Base-by-base conservation (phyloP, 2,329 filamentous ascomycete species). In the Dothistroma septosporum region DNA sequence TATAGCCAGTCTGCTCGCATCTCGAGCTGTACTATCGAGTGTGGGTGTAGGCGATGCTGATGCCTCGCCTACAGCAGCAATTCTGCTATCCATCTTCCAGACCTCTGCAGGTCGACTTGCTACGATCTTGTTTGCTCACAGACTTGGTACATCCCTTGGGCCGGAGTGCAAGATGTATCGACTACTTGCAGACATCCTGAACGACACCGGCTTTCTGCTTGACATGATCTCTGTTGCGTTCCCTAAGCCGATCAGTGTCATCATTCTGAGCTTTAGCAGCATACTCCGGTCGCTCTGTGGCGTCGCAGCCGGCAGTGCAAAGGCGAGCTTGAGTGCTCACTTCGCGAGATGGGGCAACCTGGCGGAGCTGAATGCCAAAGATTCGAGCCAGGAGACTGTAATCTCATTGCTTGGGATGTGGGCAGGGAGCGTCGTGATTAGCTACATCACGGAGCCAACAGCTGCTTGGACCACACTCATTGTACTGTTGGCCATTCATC, bases 361-460 rank as follows among this genome's bases (percentile, higher is more conserved):
- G 49, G 93, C 91, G 1, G 93, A 97, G 75, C 81, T 99, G 59
- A 97, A 97, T 76, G 92, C 93, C 59, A 87, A 96, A 83, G 93
- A 97, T 73, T 92, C 92, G 12, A 95, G 90, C 66, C 94, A 97
- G 77, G 94, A 97, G 76, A 97, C 93, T 0, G 86, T 96, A 21
- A 90, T 99, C 59, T 93, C 91, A 1, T 80, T 97, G 28, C 64
- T 96, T 35, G 94, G 94, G 1, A 92, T 97, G 84, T 81, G 96
- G 78, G 85, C 84, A 14, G 94, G 94, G 0, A 94, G 88, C 53
- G 62, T 96, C 1, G 86, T 96, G 14, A 90, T 97, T 19, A 88
- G 89, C 35, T 80, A 84, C 64, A 85, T 97, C 22, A 85, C 89
- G 55, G 85, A 87, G 53, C 85, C 87, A 59, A 74, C 80, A 14